Evolutionary conservation across 768 basidiomycete species (phyloP).

Genomic region (Rhizopogon rudus): DNA sequence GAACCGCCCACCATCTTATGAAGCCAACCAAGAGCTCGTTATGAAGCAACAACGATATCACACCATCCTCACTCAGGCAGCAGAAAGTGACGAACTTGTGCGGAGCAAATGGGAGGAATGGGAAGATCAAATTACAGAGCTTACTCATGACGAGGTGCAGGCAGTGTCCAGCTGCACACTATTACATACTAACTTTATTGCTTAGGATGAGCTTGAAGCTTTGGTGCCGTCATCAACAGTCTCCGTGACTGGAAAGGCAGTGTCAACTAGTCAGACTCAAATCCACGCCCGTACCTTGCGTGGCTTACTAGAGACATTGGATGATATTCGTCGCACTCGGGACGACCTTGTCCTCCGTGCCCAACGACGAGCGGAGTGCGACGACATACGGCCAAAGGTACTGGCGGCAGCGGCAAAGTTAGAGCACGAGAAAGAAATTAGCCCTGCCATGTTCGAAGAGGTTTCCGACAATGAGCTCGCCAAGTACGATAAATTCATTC

Average conservation of each 20-base stretch:
- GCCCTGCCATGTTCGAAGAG: constrained; percentile 86
- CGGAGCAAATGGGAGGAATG: constrained; percentile 86
- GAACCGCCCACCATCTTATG: constrained; percentile 63
- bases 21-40: constrained; percentile 72
- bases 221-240: constrained; percentile 65
- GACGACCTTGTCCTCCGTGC: constrained; percentile 62
- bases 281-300: constrained; percentile 68
- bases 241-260: constrained; percentile 23
- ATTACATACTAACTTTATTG: constrained; percentile 2
- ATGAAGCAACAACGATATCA: constrained; percentile 70
- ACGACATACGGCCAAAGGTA: constrained; percentile 72
- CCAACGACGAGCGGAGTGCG: constrained; percentile 52
- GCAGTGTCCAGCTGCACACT: too few relatives aligned
- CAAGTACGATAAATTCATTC: constrained; percentile 77
- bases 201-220: constrained; percentile 59
- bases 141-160: constrained; percentile 62
- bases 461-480: constrained; percentile 71
- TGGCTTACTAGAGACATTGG: constrained; percentile 71
- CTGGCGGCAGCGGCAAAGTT: constrained; percentile 61
- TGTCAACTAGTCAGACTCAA: constrained; percentile 45
- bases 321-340: constrained; percentile 61
- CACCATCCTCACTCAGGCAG: constrained; percentile 65
- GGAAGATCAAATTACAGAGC: constrained; percentile 64
- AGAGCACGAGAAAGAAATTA: constrained; percentile 63
- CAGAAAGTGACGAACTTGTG: constrained; percentile 71